Evolutionary conservation across 1,139 yeast genomes (phyloP).

Genomic region (Tardiomyces depauwii): DNA sequence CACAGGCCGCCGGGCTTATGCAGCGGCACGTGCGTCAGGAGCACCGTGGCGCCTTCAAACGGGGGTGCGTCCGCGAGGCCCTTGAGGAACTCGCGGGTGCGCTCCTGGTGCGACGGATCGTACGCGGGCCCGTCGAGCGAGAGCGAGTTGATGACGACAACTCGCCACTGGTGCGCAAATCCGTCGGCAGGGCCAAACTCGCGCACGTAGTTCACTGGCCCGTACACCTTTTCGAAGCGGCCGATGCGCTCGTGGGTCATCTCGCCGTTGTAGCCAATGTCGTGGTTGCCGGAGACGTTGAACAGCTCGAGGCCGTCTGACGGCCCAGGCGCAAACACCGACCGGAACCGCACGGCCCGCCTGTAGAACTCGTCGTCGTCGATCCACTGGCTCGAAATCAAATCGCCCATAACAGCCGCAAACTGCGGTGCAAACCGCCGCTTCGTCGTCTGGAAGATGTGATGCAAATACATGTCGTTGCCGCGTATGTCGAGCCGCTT

Average conservation of each 20-base stretch:
- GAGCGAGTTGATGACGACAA: conserved; percentile 75
- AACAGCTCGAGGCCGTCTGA: conserved; percentile 3
- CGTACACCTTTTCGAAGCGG: conserved; percentile 62
- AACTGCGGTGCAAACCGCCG: conserved; percentile 57
- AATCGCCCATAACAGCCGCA: conserved; percentile 86
- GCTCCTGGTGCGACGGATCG: conserved; percentile 55
- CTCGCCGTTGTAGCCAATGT: conserved; percentile 92
- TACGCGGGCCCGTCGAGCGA: conserved; percentile 85
- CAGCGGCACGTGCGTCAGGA: conserved; percentile 85
- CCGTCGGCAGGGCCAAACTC: conserved; percentile 39
- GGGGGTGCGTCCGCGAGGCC: conserved; percentile 36
- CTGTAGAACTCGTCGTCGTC: conserved; percentile 72
- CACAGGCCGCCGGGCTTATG: conserved; percentile 74
- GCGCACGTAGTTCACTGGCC: conserved; percentile 73
- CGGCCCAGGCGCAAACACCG: conserved; percentile 12
- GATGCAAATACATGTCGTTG: conserved; percentile 81
- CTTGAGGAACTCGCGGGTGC: conserved; percentile 64
- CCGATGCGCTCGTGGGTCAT: conserved; percentile 87
- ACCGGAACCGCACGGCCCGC: conserved; percentile 61
- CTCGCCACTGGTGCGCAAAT: conserved; percentile 61
- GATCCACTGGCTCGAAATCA: conserved; percentile 95
- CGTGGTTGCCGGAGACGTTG: conserved; percentile 90
- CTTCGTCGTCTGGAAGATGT: conserved; percentile 59
- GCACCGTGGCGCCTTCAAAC: conserved; percentile 68
- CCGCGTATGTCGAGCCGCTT: conserved; percentile 76